Conservation (phyloP, 257 asterid genomes). For the Nicotiana paniculata region DNA sequence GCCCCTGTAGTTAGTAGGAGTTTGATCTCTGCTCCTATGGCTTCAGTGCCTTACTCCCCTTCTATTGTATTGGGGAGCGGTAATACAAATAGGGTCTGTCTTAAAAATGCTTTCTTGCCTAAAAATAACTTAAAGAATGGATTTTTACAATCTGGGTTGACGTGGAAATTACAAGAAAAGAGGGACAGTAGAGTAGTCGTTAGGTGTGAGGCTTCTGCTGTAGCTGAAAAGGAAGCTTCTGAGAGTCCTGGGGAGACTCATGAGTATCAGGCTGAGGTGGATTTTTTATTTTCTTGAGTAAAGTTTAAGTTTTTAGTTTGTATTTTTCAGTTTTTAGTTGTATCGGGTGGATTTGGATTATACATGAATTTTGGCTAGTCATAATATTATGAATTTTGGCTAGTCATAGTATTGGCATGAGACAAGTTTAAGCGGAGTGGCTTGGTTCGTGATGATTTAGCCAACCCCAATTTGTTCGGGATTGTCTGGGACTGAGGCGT, state of each 20-base stretch:
- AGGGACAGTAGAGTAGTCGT: constrained; percentile 53
- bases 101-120: constrained; percentile 49
- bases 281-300: not conserved
- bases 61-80: constrained; percentile 33
- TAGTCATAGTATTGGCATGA: not conserved
- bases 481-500: no score
- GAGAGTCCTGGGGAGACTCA: constrained; percentile 60
- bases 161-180: constrained; percentile 52
- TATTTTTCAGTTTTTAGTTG: not conserved
- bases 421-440: no score
- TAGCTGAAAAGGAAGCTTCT: constrained; percentile 86
- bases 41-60: constrained; percentile 38
- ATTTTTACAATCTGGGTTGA: constrained; percentile 47
- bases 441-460: no score
- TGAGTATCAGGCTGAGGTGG: constrained; percentile 97
- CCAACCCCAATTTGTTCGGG: no score
- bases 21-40: constrained; percentile 49
- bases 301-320: not conserved
- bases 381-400: not conserved
- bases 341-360: not conserved
- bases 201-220: constrained; percentile 74
- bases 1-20: constrained; percentile 86
- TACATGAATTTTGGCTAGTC: not conserved
- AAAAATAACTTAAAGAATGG: constrained; percentile 44
- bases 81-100: constrained; percentile 28